Conservation (phyloP, 2,329 filamentous ascomycete genomes). For the Diaporthe eres region DNA sequence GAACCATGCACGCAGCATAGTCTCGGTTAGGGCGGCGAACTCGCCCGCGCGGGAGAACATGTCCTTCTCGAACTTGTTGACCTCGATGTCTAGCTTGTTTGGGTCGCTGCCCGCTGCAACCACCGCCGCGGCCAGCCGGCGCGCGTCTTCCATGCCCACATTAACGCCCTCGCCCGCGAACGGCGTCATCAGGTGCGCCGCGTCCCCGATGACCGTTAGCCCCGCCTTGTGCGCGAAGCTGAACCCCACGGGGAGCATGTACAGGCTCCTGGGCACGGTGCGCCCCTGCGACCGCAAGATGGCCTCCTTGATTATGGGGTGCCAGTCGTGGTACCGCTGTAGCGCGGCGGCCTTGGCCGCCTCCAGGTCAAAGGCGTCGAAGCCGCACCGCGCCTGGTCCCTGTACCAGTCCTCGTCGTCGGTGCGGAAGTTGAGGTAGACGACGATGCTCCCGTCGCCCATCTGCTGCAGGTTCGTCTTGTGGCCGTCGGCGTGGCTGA, state of each 20-base stretch:
- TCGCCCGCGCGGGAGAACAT: conserved; percentile 54
- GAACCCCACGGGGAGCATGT: conserved; percentile 65
- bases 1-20: conserved; percentile 60
- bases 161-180: conserved; percentile 74
- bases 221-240: conserved; percentile 63
- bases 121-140: conserved; percentile 62
- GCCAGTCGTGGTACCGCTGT: conserved; percentile 56
- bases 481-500: conserved; percentile 58
- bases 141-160: conserved; percentile 67
- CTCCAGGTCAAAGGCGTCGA: conserved; percentile 57
- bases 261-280: conserved; percentile 61
- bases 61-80: conserved; percentile 55
- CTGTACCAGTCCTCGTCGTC: conserved; percentile 55
- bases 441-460: conserved; percentile 63
- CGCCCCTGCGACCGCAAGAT: conserved; percentile 57
- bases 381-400: conserved; percentile 55
- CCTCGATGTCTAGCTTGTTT: conserved; percentile 51
- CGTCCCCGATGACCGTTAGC: conserved; percentile 70
- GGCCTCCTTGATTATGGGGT: conserved; percentile 56
- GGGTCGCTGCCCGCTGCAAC: conserved; percentile 44
- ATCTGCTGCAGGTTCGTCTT: conserved; percentile 60
- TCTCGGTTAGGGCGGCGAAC: conserved; percentile 46
- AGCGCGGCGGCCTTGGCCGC: conserved; percentile 57
- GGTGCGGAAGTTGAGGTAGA: conserved; percentile 56
- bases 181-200: conserved; percentile 72